Evolutionary conservation across 257 asterid genomes (phyloP), one percentile per base, ranked within the genome.

Genomic region (Capsicum chinense): DNA sequence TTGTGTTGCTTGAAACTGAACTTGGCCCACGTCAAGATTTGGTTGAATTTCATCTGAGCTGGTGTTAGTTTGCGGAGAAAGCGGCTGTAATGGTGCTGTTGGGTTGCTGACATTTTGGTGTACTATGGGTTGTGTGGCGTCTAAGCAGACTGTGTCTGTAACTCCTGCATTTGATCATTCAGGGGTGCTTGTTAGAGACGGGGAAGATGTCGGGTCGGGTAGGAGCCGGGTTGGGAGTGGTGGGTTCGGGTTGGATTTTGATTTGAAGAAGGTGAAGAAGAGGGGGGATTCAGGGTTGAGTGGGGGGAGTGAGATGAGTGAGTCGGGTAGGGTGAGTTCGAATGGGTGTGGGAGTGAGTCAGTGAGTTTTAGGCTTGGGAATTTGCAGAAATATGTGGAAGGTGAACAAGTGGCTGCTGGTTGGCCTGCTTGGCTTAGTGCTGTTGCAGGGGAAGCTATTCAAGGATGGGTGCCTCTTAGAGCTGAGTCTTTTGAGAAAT

Each of bases 321-420:
- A 92, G 91, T 96, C 98, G 6, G 97, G 97, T 42, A 89, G 95
- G 86, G 83, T 90, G 91, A 95, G 97, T 90, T 92, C 96, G 48
- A 92, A 86, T 21, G 95, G 94, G 81, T 90, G 89, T 48, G 95
- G 91, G 73, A 92, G 98, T 73, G 96, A 89, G 82, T 93, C 97
- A 5, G 97, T 94, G 88, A 97, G 99, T 84, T 95, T 95, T 83
- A 86, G 98, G 88, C 89, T 96, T 19, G 98, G 97, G 89, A 92
- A 96, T 80, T 83, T 96, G 90, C 93, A 90, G 69, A 97, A 89
- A 92, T 92, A 90, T 79, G 84, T 39, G n/a, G 58, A 90, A 56
- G 95, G 92, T 5, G 92, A 91, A 57, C 95, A 92, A 67, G 91
- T 90, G 58, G 94, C 92, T 44, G 95, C 94, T 0, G 97, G 97